Percentiles rank a stretch among this genome's conserved stretches.
phyloP scores from a whole-genome alignment of 1,284 basidiomycete species.

The Coniophora puteana region DNA sequence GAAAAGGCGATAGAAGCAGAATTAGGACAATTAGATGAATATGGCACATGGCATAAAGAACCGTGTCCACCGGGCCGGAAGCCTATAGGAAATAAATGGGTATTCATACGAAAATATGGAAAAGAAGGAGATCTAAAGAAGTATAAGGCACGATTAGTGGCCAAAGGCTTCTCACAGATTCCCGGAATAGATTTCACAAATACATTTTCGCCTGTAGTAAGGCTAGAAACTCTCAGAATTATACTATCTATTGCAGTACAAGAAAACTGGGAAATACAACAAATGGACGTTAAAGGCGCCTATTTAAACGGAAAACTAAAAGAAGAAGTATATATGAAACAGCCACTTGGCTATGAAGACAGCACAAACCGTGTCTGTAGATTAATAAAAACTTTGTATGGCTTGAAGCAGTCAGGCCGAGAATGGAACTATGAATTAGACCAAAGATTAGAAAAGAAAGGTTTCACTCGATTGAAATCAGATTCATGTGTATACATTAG shows the following conservation, averaged over 20 bases:
- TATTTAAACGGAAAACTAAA: constrained; percentile 1
- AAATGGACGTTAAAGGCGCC: constrained; percentile 4
- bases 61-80: too few species aligned
- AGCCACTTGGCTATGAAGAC: constrained; percentile 3
- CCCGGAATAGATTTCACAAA: constrained; percentile 4
- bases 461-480: neutral
- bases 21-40: too few species aligned
- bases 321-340: constrained; percentile 7
- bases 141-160: too few species aligned
- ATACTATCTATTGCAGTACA: neutral
- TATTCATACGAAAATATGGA: too few species aligned
- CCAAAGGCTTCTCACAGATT: constrained; percentile 5
- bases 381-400: constrained; percentile 3
- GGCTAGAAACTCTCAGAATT: constrained; percentile 1
- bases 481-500: constrained; percentile 9
- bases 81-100: too few species aligned
- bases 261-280: constrained; percentile 5
- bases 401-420: neutral
- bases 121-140: too few species aligned
- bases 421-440: constrained; percentile 7
- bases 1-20: too few species aligned
- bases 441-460: neutral
- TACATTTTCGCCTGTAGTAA: neutral
- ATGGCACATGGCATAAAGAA: too few species aligned
- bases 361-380: neutral